Evolutionary conservation across 352 stramenopile genomes (phyloP), one percentile per base, ranked within the genome.

Genomic region (Globisporangium lucens): DNA sequence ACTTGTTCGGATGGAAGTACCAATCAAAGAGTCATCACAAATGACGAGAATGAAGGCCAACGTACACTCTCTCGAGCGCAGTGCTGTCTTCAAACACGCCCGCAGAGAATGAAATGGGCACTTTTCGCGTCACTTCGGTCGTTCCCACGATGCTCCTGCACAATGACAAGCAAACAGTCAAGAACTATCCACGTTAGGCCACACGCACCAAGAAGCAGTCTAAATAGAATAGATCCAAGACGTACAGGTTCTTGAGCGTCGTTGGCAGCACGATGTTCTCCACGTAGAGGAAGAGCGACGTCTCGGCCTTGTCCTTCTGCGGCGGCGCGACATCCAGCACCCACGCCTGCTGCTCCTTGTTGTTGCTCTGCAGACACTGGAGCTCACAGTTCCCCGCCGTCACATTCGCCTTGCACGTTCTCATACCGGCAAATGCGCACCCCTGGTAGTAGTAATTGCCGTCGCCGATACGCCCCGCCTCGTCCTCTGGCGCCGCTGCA

Each of bases 361-460:
- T 80, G 35, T 72, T 70, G 8, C 72, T 75, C 59, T 85, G 75
- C 29, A 93, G 67, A 43, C 85, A 93, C 73, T 93, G 85, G 55
- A 91, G 41, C 65, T 93, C 75, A 61, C 85, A 93, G 62, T 76
- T 58, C 1, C 69, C 72, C 2, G 66, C 46, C 15, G 79, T 81
- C 4, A 82, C 77, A 38, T 82, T 78, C 30, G 70, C 63, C 27
- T 81, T 69, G 71, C 85, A 93, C 64, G 83, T 78, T 35, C 68
- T 61, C 70, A 89, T 86, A 13, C 66, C 71, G 4, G 80, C 71
- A 17, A 77, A 75, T 49, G 76, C 71, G 58, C 85, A 93, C 7
- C 85, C 85, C 7, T 78, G 75, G 65, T 81, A 85, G 68, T 90
- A 89, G 62, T 89, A 90, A 58, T 77, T 79, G 20, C 76, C 80